Conservation (phyloP, 1,284 basidiomycete species). For the Trichosporon faecale region DNA sequence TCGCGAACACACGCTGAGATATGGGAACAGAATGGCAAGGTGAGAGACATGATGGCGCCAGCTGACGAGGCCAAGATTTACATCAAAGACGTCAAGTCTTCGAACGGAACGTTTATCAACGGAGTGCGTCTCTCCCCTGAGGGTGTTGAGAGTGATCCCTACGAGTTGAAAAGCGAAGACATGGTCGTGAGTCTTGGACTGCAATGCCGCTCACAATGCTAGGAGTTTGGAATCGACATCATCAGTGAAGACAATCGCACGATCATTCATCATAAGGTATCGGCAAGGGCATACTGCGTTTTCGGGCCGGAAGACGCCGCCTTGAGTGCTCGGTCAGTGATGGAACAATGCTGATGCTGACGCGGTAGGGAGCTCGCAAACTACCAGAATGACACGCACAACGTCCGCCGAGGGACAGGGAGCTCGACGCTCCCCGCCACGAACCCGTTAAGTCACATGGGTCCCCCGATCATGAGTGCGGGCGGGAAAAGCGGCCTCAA, state of each 20-base stretch:
- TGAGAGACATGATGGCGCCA: constrained; percentile 42
- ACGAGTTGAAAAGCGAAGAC: constrained; percentile 90
- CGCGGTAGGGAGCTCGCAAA: constrained; percentile 43
- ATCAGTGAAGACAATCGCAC: constrained; percentile 98
- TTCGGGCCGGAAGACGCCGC: constrained; percentile 77
- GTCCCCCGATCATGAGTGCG: constrained; percentile 42
- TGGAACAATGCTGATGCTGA: background rate
- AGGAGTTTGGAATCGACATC: constrained; percentile 99
- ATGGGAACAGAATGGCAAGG: constrained; percentile 88
- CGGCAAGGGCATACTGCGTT: constrained; percentile 86
- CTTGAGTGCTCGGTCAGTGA: constrained; percentile 43
- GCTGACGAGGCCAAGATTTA: constrained; percentile 63
- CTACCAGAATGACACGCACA: constrained; percentile 42
- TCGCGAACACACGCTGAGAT: constrained; percentile 96
- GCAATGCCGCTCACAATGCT: constrained; percentile 11
- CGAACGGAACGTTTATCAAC: constrained; percentile 98
- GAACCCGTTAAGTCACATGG: constrained; percentile 31
- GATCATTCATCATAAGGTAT: constrained; percentile 97
- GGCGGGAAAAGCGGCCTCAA: constrained; percentile 52
- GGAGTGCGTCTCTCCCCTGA: constrained; percentile 86
- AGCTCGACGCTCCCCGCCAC: constrained; percentile 12
- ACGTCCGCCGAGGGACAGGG: constrained; percentile 18
- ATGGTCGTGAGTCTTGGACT: constrained; percentile 63
- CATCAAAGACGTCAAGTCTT: constrained; percentile 98
- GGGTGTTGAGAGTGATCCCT: constrained; percentile 87